Percentiles rank a stretch among this genome's conserved stretches.
phyloP scores from a whole-genome alignment of 2,329 filamentous ascomycete species.

The Penicillium sclerotigenum region DNA sequence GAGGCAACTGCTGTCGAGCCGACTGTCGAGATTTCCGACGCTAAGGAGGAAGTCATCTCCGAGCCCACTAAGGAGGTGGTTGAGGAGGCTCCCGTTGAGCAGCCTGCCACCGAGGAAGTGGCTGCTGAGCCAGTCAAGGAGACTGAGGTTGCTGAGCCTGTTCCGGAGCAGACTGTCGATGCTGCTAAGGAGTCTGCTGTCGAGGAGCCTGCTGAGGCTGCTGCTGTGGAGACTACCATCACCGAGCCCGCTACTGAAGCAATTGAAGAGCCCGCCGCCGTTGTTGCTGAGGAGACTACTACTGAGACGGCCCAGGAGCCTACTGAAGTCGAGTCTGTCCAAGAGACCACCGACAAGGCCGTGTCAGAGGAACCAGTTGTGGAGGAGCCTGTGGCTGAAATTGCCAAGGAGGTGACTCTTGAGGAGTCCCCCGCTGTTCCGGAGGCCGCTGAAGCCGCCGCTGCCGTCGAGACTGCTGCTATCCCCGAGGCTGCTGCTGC shows the following conservation, averaged over 20 bases:
- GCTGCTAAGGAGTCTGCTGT: neutral
- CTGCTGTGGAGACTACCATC: neutral
- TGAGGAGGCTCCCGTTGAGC: neutral
- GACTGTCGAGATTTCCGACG: neutral
- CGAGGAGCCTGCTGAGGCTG: slow-evolving; percentile 3
- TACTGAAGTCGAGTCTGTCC: neutral
- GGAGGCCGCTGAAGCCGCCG: neutral
- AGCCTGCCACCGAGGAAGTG: neutral
- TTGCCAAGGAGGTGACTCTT: neutral
- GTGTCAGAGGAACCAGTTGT: neutral
- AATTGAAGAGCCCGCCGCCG: neutral
- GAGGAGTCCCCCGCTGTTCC: neutral
- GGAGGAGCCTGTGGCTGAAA: slow-evolving; percentile 1
- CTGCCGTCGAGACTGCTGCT: neutral
- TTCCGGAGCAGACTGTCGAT: neutral
- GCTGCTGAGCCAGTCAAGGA: neutral
- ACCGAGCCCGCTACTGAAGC: neutral
- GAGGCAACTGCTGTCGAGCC: slow-evolving; percentile 4
- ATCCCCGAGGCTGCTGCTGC: neutral
- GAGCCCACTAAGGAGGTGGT: slow-evolving; percentile 3
- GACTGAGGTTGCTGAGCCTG: neutral
- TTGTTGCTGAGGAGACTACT: neutral
- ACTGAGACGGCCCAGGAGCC: neutral
- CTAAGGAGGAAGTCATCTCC: slow-evolving; percentile 1
- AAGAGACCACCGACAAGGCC: neutral